phyloP scores from a whole-genome alignment of 1,284 basidiomycete species.

The Pseudozyma sp. region DNA sequence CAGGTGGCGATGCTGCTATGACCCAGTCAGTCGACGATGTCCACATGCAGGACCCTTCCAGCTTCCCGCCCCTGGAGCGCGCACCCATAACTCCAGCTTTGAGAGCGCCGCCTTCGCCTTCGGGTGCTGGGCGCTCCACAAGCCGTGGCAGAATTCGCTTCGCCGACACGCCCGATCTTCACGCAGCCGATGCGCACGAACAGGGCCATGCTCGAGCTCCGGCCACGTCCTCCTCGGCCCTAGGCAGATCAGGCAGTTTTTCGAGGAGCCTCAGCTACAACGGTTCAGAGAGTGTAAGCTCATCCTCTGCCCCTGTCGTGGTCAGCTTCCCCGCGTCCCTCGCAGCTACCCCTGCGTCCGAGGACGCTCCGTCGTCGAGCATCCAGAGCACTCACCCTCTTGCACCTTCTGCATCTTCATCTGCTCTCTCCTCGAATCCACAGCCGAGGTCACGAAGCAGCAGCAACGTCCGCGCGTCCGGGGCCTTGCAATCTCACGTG shows the following conservation, averaged over 20 bases:
- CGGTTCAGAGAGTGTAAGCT: constrained; percentile 45
- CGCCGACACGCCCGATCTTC: constrained; percentile 3
- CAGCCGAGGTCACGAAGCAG: constrained; percentile 30
- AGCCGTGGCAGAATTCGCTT: constrained; percentile 44
- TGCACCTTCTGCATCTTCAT: constrained; percentile 12
- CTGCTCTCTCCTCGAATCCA: constrained; percentile 2
- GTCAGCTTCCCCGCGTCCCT: constrained; percentile 47
- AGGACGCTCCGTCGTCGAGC: constrained; percentile 7
- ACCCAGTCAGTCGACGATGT: constrained; percentile 21
- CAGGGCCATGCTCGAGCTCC: not conserved
- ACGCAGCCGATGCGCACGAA: not conserved
- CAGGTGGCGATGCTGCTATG: constrained; percentile 42
- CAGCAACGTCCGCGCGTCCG: constrained; percentile 11
- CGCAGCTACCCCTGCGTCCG: constrained; percentile 12
- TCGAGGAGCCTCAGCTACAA: constrained; percentile 52
- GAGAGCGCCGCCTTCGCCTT: constrained; percentile 27
- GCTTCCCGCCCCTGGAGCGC: constrained; percentile 46
- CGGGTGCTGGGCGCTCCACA: constrained; percentile 14
- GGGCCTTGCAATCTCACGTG: constrained; percentile 5
- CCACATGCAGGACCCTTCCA: constrained; percentile 35
- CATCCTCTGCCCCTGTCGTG: constrained; percentile 30
- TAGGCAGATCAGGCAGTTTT: constrained; percentile 49
- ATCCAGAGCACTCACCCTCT: constrained; percentile 14
- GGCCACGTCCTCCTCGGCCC: constrained; percentile 2
- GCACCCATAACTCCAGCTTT: constrained; percentile 32